Conservation (phyloP, 2,329 filamentous ascomycete species). For the Stachybotrys elegans region DNA sequence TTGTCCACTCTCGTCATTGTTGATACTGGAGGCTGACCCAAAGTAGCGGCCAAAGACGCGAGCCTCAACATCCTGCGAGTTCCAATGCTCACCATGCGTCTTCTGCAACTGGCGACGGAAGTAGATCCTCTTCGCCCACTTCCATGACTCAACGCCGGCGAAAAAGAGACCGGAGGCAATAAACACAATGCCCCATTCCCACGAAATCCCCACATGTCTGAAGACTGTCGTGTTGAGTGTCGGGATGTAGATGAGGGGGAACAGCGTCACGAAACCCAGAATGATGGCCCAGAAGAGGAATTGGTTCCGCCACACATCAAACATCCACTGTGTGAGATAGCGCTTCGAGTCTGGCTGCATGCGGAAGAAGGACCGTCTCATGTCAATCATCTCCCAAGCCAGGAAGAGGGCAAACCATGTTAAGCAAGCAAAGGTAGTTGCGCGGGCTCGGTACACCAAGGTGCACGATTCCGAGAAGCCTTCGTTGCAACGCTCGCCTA, state of each 20-base stretch:
- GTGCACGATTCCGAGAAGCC: slow-evolving; percentile 47
- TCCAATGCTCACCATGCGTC: neutral
- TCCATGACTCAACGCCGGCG: slow-evolving; percentile 52
- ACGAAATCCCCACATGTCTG: slow-evolving; percentile 51
- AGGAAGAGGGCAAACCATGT: slow-evolving; percentile 72
- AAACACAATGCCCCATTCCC: slow-evolving; percentile 59
- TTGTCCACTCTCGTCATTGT: no score
- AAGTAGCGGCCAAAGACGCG: neutral
- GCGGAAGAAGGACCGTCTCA: slow-evolving; percentile 66
- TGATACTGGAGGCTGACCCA: no score
- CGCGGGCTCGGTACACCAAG: slow-evolving; percentile 62
- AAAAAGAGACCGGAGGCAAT: slow-evolving; percentile 52
- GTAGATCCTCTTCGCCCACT: slow-evolving; percentile 49
- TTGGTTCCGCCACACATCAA: slow-evolving; percentile 64
- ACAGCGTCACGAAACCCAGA: slow-evolving; percentile 39
- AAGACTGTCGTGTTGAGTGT: slow-evolving; percentile 53
- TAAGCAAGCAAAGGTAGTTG: slow-evolving; percentile 66
- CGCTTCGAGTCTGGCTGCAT: slow-evolving; percentile 60
- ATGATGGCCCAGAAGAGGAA: slow-evolving; percentile 62
- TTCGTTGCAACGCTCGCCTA: slow-evolving; percentile 57
- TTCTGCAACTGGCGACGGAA: slow-evolving; percentile 24
- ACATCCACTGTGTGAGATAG: slow-evolving; percentile 61
- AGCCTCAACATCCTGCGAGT: neutral
- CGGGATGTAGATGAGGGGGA: slow-evolving; percentile 51
- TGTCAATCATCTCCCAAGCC: slow-evolving; percentile 70